Evolutionary conservation across 1,284 basidiomycete species (phyloP), one percentile per base, ranked within the genome.

Genomic region (Trichosporon sp.): DNA sequence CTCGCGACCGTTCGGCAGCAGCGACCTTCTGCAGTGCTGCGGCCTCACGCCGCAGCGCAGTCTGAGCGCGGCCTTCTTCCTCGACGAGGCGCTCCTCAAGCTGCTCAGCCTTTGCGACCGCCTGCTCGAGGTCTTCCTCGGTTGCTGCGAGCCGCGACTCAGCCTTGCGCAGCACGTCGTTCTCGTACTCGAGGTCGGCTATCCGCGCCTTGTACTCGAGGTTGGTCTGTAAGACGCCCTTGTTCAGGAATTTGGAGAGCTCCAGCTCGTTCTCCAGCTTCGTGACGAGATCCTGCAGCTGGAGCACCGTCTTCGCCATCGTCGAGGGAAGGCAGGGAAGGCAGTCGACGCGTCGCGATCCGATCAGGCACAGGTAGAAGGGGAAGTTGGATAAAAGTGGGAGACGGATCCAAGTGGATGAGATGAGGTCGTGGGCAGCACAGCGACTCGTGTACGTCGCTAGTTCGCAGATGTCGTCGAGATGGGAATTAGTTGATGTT

Each of bases 161-260:
- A 2, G 79, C 77, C 3, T 68, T 70, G 29, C 76, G 75, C 13
- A 81, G 72, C 0, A 73, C 72, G 0, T 62, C 31, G 68, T 81
- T 81, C 67, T 81, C 76, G 25, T 64, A 65, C 65, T 80, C 76
- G 25, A 81, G 68, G 60, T 70, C 69, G 25, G 64, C 75, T 44
- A 81, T 75, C 11, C 76, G 76, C n/a, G 76, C 38, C 64, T 78
- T 78, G 67, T 75, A 70, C 65, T 81, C 79, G 0, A 70, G 66
- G 65, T 78, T 79, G 15, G 75, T 71, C 63, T 76, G 75, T 7
- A 81, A 70, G 32, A 79, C 74, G 18, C 80, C 80, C 62, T 78
- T 80, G 70, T 80, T 80, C 63, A 81, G 73, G 32, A 80, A 78
- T 1, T 76, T 74, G 18, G 76, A 74, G 21, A 78, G 73, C 66